phyloP scores from a whole-genome alignment of 1,284 basidiomycete species.

The Ceratobasidium sp. region DNA sequence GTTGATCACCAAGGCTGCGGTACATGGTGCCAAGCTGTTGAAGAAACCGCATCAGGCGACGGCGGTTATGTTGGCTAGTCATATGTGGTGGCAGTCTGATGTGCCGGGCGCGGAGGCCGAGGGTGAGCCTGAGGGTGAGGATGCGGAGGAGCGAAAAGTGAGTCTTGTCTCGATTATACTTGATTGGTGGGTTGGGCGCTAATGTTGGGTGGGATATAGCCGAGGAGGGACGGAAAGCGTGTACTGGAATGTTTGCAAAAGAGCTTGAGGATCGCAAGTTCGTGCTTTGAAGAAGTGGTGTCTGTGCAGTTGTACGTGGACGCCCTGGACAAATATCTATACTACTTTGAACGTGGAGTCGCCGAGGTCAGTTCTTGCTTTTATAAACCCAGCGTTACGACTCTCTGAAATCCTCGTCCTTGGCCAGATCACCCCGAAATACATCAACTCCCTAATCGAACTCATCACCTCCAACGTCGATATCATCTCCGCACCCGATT shows the following conservation, averaged over 20 bases:
- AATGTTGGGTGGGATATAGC: slow-evolving; percentile 29
- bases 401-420: slow-evolving; percentile 7
- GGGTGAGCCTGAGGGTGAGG: slow-evolving; percentile 59
- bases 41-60: slow-evolving; percentile 97
- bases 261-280: slow-evolving; percentile 91
- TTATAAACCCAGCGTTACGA: background rate
- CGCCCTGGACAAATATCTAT: slow-evolving; percentile 92
- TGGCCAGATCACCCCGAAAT: slow-evolving; percentile 86
- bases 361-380: slow-evolving; percentile 73
- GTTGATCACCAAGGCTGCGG: slow-evolving; percentile 92
- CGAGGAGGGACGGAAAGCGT: slow-evolving; percentile 86
- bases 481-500: slow-evolving; percentile 83
- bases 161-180: slow-evolving; percentile 49
- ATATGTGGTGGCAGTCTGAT: slow-evolving; percentile 92
- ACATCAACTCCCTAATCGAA: slow-evolving; percentile 93
- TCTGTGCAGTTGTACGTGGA: slow-evolving; percentile 94
- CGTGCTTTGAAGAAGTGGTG: slow-evolving; percentile 93
- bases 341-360: slow-evolving; percentile 92
- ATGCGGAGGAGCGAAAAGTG: slow-evolving; percentile 63
- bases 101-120: slow-evolving; percentile 55
- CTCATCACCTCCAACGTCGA: slow-evolving; percentile 93
- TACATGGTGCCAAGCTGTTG: slow-evolving; percentile 91
- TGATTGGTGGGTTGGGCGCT: background rate
- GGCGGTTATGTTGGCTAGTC: slow-evolving; percentile 93
- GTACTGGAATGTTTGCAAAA: slow-evolving; percentile 96